These are phyloP conservation scores for Sporodiniella umbellata DNA, from an alignment of 371 early-diverging fungal species.

Conservation along the genomic window DNA sequence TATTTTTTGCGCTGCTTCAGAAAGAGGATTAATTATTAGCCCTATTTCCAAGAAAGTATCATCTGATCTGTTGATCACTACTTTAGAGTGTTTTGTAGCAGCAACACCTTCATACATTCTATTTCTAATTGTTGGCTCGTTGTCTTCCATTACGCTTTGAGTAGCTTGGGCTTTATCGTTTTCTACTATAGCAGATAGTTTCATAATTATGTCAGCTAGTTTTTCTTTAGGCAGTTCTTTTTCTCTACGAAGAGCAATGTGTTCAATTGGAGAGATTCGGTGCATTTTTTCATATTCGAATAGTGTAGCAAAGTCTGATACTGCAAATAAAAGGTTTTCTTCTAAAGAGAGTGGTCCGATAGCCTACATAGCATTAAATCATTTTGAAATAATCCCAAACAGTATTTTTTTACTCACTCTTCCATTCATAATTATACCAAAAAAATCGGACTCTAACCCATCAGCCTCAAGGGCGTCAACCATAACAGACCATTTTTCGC, in stretches of 20 bases:
- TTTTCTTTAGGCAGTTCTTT: neutral
- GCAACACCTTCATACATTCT: constrained; percentile 19
- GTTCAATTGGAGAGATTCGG: constrained; percentile 33
- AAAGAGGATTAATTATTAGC: constrained; percentile 74
- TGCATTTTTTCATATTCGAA: constrained; percentile 38
- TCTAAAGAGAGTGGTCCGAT: constrained; percentile 48
- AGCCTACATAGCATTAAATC: constrained; percentile 21
- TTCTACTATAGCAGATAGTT: constrained; percentile 24
- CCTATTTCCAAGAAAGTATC: constrained; percentile 56
- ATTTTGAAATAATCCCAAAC: neutral
- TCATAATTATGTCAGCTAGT: constrained; percentile 20
- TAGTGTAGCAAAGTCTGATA: constrained; percentile 50
- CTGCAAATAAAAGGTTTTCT: constrained; percentile 27
- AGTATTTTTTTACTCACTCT: constrained; percentile 22
- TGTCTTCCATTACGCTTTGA: constrained; percentile 11
- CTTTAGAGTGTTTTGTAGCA: constrained; percentile 14
- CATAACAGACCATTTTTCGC: constrained; percentile 17
- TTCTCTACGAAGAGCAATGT: constrained; percentile 19
- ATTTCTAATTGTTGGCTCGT: constrained; percentile 17
- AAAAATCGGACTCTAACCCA: constrained; percentile 21
- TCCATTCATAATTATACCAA: constrained; percentile 35
- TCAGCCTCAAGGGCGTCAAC: constrained; percentile 8
- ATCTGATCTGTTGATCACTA: constrained; percentile 34
- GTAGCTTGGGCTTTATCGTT: constrained; percentile 19
- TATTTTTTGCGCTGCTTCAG: constrained; percentile 75